Base-by-base conservation (phyloP, 306 rosid genomes). In the Lotus japonicus region DNA sequence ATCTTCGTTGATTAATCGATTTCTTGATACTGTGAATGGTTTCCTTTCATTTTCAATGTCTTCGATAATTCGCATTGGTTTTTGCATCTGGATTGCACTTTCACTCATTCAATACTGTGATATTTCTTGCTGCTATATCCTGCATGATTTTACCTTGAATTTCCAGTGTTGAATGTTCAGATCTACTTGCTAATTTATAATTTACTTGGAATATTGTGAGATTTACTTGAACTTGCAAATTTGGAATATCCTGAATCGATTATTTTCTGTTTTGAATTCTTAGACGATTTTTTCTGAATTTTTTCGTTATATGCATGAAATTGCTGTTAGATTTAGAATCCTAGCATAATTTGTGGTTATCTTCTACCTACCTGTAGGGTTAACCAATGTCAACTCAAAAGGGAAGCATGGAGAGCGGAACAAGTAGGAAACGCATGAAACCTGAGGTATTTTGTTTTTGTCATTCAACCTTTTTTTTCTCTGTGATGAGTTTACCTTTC, bases 401-500 rank as follows among this genome's bases (percentile, higher is more conserved):
- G 60, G 81, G 77, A 66, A 82, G 68, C 74, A 11, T 53, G 3
- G 77, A 68, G 23, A 80, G 55, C 42, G 79, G 78, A 70, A 66
- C 38, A 11, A 8, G 78, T 35, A 83, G 87, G 69, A 87, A 87
- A 66, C 86, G 92, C 68, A 62, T 73, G 84, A 84, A 83, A 78
- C 54, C 76, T 58, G 83, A 59, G 58, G 89, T 78, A 66, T 11
- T 11, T 46, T 60, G 19, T 19, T 68, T 81, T 43, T 43, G 3
- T 38, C 41, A 60, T 74, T 33, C 17, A 31, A 21, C 35, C 4
- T 8, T 57, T 54, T 36, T 23, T 6, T n/a, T n/a, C 16, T 44
- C 16, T 44, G 15, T 56, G 33, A 4, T 35, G 66, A 74, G 9
- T 41, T 15, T 70, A 64, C 62, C 6, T 64, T 71, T 7, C 16